Evolutionary conservation across 768 basidiomycete genomes (phyloP).

Genomic region (Termitomyces sp.): DNA sequence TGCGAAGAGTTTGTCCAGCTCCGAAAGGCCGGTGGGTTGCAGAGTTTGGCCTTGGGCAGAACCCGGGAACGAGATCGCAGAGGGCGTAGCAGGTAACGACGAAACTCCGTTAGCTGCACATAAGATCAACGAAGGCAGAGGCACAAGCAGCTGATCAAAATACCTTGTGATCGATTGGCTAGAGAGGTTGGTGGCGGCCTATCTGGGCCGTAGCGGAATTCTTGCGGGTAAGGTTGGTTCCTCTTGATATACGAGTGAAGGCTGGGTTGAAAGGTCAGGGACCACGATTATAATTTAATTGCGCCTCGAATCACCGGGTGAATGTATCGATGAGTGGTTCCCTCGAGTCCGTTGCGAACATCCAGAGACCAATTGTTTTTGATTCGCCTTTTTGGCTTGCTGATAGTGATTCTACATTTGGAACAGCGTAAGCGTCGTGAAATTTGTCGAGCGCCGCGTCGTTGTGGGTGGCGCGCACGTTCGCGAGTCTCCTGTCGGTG

Average conservation of each 20-base stretch:
- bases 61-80: conserved; percentile 6
- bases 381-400: conserved; percentile 53
- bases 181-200: conserved; percentile 52
- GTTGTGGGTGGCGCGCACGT: conserved; percentile 28
- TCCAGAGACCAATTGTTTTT: conserved; percentile 72
- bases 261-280: conserved; percentile 29
- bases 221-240: conserved; percentile 67
- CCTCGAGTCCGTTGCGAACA: conserved; percentile 62
- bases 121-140: background rate
- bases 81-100: conserved; percentile 1
- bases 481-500: conserved; percentile 45
- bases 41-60: conserved; percentile 7
- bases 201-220: conserved; percentile 67
- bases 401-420: conserved; percentile 40
- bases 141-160: conserved; percentile 3
- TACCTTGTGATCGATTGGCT: conserved; percentile 20
- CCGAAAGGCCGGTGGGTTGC: conserved; percentile 26
- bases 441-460: conserved; percentile 42
- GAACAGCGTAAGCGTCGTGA: conserved; percentile 45
- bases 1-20: conserved; percentile 47
- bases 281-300: conserved; percentile 1
- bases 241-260: conserved; percentile 63
- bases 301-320: conserved; percentile 12
- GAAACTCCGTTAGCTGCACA: conserved; percentile 6
- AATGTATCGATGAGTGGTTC: conserved; percentile 59